phyloP scores from a whole-genome alignment of 129 eudicot genomes.

The Centaurea solstitialis region DNA sequence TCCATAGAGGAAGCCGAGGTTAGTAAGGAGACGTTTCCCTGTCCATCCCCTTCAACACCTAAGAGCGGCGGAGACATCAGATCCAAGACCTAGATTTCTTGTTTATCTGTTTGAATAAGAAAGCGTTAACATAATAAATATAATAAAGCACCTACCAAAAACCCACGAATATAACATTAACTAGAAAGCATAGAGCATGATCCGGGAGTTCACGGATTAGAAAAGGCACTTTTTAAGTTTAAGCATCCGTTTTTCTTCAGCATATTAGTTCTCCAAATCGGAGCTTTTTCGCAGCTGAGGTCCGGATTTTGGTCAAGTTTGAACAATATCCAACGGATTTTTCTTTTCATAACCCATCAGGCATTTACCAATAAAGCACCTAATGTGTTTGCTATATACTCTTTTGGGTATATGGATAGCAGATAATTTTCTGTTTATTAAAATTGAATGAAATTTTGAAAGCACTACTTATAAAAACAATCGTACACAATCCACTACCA shows the following conservation, averaged over 20 bases:
- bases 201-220: not conserved
- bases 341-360: not conserved
- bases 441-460: not conserved
- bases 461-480: not conserved
- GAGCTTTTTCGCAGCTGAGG: constrained; percentile 12
- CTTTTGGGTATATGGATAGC: not conserved
- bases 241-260: not conserved
- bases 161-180: not conserved
- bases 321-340: not conserved
- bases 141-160: not conserved
- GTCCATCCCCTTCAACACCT: constrained; percentile 68
- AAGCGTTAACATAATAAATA: not conserved
- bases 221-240: not conserved
- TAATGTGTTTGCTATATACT: constrained; percentile 6
- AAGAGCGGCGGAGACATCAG: constrained; percentile 75
- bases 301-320: constrained; percentile 13
- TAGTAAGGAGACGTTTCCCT: constrained; percentile 42
- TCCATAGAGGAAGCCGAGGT: constrained; percentile 57
- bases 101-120: constrained; percentile 28
- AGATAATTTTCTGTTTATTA: constrained; percentile 5
- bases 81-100: constrained; percentile 16
- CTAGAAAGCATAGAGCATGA: not conserved
- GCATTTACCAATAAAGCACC: not conserved
- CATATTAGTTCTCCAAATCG: not conserved
- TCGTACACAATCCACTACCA: not conserved